A percentile compares a stretch with the other conserved stretches of the same genome.
Evolutionary conservation across 768 basidiomycete genomes (phyloP).

Genomic region (Mrakia blollopis): DNA sequence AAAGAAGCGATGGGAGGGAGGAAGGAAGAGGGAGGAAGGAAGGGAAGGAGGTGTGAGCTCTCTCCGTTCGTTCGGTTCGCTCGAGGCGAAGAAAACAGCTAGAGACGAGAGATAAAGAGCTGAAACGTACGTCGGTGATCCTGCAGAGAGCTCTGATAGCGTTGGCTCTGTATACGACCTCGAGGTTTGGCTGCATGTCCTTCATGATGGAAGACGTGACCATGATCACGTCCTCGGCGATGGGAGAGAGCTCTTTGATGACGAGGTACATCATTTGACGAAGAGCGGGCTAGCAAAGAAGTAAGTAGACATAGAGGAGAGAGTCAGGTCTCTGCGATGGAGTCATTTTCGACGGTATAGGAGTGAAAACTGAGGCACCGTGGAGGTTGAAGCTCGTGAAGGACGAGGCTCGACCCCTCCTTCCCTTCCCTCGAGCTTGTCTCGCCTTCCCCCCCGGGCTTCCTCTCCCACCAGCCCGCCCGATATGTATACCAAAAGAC

Average conservation of each 20-base stretch:
- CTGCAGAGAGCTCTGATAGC: conserved; percentile 92
- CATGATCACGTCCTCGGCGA: conserved; percentile 99
- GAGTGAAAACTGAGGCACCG: background rate
- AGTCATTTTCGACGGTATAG: background rate
- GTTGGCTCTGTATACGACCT: conserved; percentile 97
- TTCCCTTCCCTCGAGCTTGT: conserved; percentile 3
- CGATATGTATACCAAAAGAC: background rate
- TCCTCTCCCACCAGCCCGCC: background rate
- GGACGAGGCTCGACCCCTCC: background rate
- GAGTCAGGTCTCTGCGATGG: background rate
- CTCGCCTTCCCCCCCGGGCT: background rate
- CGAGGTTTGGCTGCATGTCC: conserved; percentile 98
- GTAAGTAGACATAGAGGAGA: conserved; percentile 16
- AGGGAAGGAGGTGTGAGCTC: conserved; percentile 37
- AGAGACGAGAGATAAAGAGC: background rate
- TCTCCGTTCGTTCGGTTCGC: background rate
- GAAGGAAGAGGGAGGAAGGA: too few relatives aligned
- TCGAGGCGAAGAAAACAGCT: background rate
- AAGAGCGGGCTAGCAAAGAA: conserved; percentile 65
- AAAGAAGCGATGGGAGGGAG: background rate
- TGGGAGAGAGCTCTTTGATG: conserved; percentile 91
- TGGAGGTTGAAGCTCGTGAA: conserved; percentile 5
- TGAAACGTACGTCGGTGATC: conserved; percentile 83
- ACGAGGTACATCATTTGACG: conserved; percentile 97
- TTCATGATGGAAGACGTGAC: conserved; percentile 99